Percentiles rank a stretch among this genome's conserved stretches.
phyloP scores from a whole-genome alignment of 2,329 filamentous ascomycete species.

The Diaporthe citriasiana region DNA sequence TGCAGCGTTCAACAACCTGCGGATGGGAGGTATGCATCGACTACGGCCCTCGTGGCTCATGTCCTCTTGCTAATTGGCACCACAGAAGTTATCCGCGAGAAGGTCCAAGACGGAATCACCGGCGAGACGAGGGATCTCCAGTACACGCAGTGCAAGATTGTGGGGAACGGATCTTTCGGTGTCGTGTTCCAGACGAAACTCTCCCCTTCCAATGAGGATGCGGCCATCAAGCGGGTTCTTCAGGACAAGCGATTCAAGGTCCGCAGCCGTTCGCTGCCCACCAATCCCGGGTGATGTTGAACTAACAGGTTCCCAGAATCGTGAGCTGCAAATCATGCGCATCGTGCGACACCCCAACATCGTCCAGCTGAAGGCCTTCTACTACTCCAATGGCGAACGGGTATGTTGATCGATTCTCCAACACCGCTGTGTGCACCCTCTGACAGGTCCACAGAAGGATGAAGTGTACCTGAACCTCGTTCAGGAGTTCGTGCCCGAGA shows the following conservation, averaged over 20 bases:
- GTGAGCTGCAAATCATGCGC: conserved; percentile 99
- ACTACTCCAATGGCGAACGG: conserved; percentile 98
- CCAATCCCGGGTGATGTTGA: not conserved
- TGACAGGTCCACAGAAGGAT: conserved; percentile 78
- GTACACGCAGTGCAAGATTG: conserved; percentile 99
- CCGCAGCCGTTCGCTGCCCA: conserved; percentile 41
- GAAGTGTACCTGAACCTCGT: conserved; percentile 99
- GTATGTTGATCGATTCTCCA: conserved; percentile 65
- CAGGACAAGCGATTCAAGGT: conserved; percentile 99
- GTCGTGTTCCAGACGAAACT: conserved; percentile 99
- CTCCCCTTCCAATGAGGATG: conserved; percentile 97
- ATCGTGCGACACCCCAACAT: conserved; percentile 99
- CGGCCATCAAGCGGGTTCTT: conserved; percentile 97
- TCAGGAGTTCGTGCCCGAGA: conserved; percentile 98
- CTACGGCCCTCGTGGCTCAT: conserved; percentile 43
- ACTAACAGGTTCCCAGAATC: conserved; percentile 75
- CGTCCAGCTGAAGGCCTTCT: conserved; percentile 98
- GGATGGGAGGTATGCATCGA: conserved; percentile 91
- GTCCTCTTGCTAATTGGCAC: conserved; percentile 47
- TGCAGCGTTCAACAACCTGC: conserved; percentile 86
- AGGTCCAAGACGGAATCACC: conserved; percentile 97
- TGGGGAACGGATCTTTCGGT: conserved; percentile 98
- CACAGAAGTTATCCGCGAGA: conserved; percentile 96
- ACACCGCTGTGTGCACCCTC: conserved; percentile 40
- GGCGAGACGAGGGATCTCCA: conserved; percentile 97